Conservation (phyloP, 106 monocot species). For the Allium fistulosum region DNA sequence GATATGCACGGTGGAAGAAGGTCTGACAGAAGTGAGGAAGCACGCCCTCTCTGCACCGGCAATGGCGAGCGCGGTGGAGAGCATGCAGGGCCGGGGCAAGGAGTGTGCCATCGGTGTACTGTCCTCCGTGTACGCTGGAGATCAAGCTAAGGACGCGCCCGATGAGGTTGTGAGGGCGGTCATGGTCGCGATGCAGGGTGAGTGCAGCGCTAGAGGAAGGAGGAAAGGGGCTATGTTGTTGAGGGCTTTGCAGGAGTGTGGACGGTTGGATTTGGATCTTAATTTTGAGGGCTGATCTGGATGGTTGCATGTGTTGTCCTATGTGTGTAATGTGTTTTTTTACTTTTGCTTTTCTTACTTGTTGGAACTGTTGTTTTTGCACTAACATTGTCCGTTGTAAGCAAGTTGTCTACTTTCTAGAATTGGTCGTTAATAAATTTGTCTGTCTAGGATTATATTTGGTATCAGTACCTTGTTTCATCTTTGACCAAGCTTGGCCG, state of each 20-base stretch:
- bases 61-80: conserved; percentile 48
- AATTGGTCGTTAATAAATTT: too few species aligned
- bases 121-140: conserved; percentile 54
- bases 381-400: too few species aligned
- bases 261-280: conserved; percentile 37
- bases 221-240: conserved; percentile 75
- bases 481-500: too few species aligned
- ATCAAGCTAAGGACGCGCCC: conserved; percentile 41
- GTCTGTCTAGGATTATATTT: too few species aligned
- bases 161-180: conserved; percentile 63
- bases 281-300: conserved; percentile 3
- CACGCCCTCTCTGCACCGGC: conserved; percentile 24
- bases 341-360: too few species aligned
- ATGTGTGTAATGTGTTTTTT: too few species aligned
- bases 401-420: too few species aligned
- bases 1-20: conserved; percentile 67
- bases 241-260: conserved; percentile 51
- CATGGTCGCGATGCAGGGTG: conserved; percentile 75
- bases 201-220: conserved; percentile 71
- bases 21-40: conserved; percentile 44
- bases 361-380: too few species aligned
- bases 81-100: conserved; percentile 68
- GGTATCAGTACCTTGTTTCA: too few species aligned
- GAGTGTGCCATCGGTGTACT: conserved; percentile 84
- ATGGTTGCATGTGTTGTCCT: neutral